Conservation (phyloP, 83 land plant genomes). For the Thuja plicata region DNA sequence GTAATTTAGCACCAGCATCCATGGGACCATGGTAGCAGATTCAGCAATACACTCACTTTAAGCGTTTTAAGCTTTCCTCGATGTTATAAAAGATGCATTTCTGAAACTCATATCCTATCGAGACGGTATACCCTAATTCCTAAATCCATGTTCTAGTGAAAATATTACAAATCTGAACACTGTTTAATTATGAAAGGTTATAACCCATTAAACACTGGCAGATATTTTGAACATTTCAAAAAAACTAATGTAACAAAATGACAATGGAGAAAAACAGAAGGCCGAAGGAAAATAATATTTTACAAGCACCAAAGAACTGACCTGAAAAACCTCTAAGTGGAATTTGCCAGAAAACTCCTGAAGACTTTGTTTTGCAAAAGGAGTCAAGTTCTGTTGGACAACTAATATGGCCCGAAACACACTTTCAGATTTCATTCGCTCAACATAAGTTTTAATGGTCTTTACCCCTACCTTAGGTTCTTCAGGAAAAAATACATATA, state of each 20-base stretch:
- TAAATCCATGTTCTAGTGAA: not conserved
- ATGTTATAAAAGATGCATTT: not conserved
- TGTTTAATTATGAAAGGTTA: not conserved
- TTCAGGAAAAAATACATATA: conserved; percentile 92
- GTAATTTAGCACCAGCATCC: not conserved
- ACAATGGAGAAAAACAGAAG: not conserved
- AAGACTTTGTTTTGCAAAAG: conserved; percentile 79
- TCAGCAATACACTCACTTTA: not conserved
- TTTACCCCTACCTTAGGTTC: conserved; percentile 95
- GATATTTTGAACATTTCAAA: not conserved
- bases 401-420: conserved; percentile 84
- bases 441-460: conserved; percentile 81
- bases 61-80: not conserved
- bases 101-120: not conserved
- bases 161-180: not conserved
- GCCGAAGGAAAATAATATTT: not conserved
- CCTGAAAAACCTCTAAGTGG: conserved; percentile 94
- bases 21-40: not conserved
- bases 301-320: conserved; percentile 15
- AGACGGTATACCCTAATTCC: not conserved
- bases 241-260: not conserved
- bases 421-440: conserved; percentile 87
- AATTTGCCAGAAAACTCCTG: conserved; percentile 65
- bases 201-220: not conserved
- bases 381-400: conserved; percentile 83